Base-by-base conservation (phyloP, 306 rosid genomes). In the cucumber (Cucumis sativus) region DNA sequence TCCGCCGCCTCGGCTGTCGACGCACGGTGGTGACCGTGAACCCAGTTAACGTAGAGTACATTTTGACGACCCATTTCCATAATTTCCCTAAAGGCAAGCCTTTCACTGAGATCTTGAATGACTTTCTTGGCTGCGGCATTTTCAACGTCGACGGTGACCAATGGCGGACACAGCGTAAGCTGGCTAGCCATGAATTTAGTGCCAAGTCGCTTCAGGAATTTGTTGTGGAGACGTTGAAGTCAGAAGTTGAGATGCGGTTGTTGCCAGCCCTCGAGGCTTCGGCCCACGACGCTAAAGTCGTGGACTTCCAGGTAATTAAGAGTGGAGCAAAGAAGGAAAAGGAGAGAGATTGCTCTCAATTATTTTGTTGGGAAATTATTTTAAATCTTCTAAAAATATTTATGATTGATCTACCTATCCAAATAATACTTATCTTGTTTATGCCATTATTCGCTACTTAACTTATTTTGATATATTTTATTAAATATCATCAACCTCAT, bases 71-170 rank as follows among this genome's bases (percentile, higher is more conserved):
- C 54, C 89, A 90, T 80, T 91, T 91, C 84, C 80, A 78, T 81
- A 93, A 93, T 84, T 93, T 88, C 82, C 98, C 98, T 7, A 93
- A 93, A 70, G 98, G 98, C 0, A 88, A 88, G 78, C 90, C 96
- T 13, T 93, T 93, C 84, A 90, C 92, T 1, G 92, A 91, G 18
- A 85, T 93, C 30, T 88, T 93, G 0, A 96, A 96, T 0, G 96
- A 91, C 41, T 93, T 93, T 77, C 92, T 93, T 41, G 97, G 98
- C 23, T 78, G 61, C 8, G 98, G 98, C 0, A 93, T 93, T 69
- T 93, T 93, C 87, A 90, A 91, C 56, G 94, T 87, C 18, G 98
- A 93, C 6, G 97, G 97, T 0, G 90, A 90, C 77, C 81, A 79
- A 3, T 93, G 97, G 98, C 81, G 78, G 7, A 65, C 64, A 0